Base-by-base conservation (phyloP, 805 yeast species). In the Metschnikowia dekortorum region DNA sequence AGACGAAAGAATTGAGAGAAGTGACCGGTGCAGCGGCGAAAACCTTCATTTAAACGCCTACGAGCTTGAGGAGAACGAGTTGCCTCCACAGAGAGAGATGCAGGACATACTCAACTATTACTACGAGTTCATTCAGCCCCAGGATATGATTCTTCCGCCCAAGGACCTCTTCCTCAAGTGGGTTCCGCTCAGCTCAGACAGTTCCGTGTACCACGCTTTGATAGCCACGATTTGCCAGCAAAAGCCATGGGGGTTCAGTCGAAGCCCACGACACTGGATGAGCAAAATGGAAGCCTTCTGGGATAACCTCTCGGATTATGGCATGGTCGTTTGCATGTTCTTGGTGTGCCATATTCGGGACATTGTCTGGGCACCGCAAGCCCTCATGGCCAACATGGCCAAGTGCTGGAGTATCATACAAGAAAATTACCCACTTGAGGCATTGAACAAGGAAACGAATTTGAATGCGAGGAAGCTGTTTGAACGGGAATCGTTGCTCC, bases 271-370 rank as follows among this genome's bases (percentile, higher is more conserved):
- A 4, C 48, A 48, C 37, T 67, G 71, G 70, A 46, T 65, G 13
- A 48, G 44, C 14, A 54, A 54, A 2, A 56, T 55, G 31, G 52
- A 52, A 47, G 56, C 57, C 39, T 56, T 47, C 48, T 60, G 62
- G 65, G 68, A 66, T 51, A 54, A 57, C 33, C 58, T 66, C 31
- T 61, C 61, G 43, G 62, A 62, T 22, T 54, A 65, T 34, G 69
- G 68, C 8, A 59, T 65, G 57, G 44, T 66, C 7, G 43, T 63
- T 13, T 55, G 62, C 31, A 61, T 54, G 34, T 47, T 54, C n/a
- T 55, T 67, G 46, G 39, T 58, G 13, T 46, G 58, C 8, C 61
- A 58, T 13, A 52, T 58, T 1, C 46, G 54, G 5, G 26, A 47
- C 7, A 48, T 60, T 8, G 34, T 48, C 35, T 45, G 46, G 46